A percentile compares a stretch with the other conserved stretches of the same genome.
Conservation (phyloP, 2,329 filamentous ascomycete species). For the Verticillium isaacii region DNA sequence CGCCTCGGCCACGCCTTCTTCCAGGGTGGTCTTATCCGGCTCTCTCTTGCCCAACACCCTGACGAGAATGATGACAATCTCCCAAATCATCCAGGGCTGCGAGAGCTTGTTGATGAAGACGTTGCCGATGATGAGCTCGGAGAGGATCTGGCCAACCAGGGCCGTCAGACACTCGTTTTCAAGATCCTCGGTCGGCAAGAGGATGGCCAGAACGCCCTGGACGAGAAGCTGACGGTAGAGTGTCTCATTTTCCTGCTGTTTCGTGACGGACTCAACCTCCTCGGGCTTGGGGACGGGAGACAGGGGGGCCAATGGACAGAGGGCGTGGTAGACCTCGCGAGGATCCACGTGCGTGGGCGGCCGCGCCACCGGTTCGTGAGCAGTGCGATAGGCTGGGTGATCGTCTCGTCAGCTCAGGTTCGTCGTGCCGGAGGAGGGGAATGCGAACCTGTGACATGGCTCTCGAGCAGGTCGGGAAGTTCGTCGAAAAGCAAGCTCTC, state of each 20-base stretch:
- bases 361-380: conserved; percentile 53
- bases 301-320: conserved; percentile 76
- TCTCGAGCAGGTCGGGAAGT: conserved; percentile 74
- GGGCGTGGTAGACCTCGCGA: conserved; percentile 73
- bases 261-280: conserved; percentile 42
- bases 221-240: conserved; percentile 86
- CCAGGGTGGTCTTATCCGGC: conserved; percentile 6
- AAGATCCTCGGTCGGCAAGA: conserved; percentile 89
- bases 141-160: conserved; percentile 81
- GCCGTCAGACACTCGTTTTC: conserved; percentile 81
- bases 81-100: conserved; percentile 86
- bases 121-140: conserved; percentile 84
- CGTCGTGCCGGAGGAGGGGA: not conserved
- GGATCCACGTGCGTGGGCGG: conserved; percentile 57
- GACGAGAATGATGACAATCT: conserved; percentile 71
- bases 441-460: conserved; percentile 67
- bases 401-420: not conserved
- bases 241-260: conserved; percentile 72
- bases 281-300: conserved; percentile 65
- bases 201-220: conserved; percentile 71
- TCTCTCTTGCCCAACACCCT: conserved; percentile 28
- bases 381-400: conserved; percentile 64
- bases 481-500: conserved; percentile 83
- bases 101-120: conserved; percentile 74
- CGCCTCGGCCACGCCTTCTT: conserved; percentile 2